Percentiles rank a stretch among this genome's conserved stretches.
These are phyloP conservation scores for Ganoderma leucocontextum DNA, from an alignment of 1,284 basidiomycete genomes.

Conservation along the genomic window DNA sequence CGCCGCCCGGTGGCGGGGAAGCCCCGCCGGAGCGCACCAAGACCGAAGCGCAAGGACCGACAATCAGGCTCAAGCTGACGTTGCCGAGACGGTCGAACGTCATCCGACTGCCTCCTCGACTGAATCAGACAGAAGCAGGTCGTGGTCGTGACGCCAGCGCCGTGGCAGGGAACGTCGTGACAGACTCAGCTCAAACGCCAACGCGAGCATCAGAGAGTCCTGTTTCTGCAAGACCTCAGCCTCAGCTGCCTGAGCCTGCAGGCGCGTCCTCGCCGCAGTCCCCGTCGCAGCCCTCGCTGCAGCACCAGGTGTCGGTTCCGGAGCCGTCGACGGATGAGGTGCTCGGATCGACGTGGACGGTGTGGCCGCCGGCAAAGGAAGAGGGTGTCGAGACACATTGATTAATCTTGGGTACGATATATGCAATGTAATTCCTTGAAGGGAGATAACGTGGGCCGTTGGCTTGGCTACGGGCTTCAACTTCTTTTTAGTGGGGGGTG, in stretches of 20 bases:
- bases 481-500: not conserved
- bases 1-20: not conserved
- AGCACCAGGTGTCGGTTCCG: not conserved
- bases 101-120: not conserved
- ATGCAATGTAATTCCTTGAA: not conserved
- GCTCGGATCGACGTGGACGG: slow-evolving; percentile 1
- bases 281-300: not conserved
- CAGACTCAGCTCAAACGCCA: not conserved
- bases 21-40: not conserved
- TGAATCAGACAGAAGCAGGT: not conserved
- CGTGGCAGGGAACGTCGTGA: not conserved
- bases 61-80: slow-evolving; percentile 5
- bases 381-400: not conserved
- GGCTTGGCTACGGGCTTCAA: slow-evolving; percentile 4
- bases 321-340: not conserved
- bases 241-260: not conserved
- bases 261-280: not conserved
- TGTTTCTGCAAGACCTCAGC: not conserved
- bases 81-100: slow-evolving; percentile 13
- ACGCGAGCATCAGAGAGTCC: not conserved
- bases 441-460: slow-evolving; percentile 10
- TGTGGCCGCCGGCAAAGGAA: slow-evolving; percentile 8
- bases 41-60: not conserved
- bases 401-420: not conserved
- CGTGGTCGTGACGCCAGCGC: not conserved